Base-by-base conservation (phyloP, 2,329 filamentous ascomycete genomes). In the Sporothrix variecibatus region DNA sequence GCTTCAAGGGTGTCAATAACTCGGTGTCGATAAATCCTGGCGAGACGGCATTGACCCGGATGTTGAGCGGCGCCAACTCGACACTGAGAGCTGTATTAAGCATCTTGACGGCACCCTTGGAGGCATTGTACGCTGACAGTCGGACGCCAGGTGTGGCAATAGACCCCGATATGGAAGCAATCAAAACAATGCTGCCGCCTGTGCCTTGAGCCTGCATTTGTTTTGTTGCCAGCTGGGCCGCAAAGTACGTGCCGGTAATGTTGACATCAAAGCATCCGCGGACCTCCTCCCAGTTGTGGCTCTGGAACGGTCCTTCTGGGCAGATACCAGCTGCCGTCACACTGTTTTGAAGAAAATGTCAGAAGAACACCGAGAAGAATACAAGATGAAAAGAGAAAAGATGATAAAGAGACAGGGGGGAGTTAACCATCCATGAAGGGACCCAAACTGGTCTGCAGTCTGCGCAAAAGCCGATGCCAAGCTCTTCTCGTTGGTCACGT, bases 51-150 rank as follows among this genome's bases (percentile, higher is more conserved):
- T 53, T 53, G 20, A 53, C 49, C 5, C 49, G 49, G n/a, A 53
- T 53, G 7, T 34, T 60, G 56, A 60, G 34, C 3, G 56, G 56
- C 4, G 56, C 56, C 26, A 60, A 20, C 56, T 60, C 56, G 9
- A 60, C 56, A 20, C 56, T 60, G 9, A 60, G 26, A 3, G 56
- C 56, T 23, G 56, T 60, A 9, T 60, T 60, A 5, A 60, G 56
- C 56, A 60, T 60, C 56, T 60, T 60, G 56, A 60, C 56, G 12
- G 56, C 56, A 34, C 56, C 56, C 26, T 60, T 60, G 26, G 56
- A 60, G 26, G 56, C 56, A 60, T 60, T 31, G 56, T 60, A 60
- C 3, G 56, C 56, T 9, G 56, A 60, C 26, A 60, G 11, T 9
- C 56, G 56, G 56, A 60, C 56, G 26, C 56, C 56, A 23, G 56